These are phyloP conservation scores for Irpex lacteus DNA, from an alignment of 1,284 basidiomycete species.

Conservation along the genomic window DNA sequence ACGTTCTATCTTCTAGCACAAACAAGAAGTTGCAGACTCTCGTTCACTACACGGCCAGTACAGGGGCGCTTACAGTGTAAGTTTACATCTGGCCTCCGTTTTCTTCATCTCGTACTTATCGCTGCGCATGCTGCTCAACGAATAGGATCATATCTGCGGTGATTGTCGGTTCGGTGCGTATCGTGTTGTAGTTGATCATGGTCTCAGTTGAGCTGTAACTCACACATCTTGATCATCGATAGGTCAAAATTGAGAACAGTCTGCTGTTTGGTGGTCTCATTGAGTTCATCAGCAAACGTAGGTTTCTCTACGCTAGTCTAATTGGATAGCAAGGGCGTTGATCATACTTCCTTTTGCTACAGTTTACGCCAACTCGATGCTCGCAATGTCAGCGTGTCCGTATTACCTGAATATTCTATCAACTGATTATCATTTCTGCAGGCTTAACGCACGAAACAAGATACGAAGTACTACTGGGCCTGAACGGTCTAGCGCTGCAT, in stretches of 20 bases:
- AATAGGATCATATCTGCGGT: neutral
- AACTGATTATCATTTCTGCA: neutral
- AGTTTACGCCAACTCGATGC: constrained; percentile 11
- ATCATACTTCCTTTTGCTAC: neutral
- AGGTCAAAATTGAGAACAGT: neutral
- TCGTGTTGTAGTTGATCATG: neutral
- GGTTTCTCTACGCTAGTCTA: neutral
- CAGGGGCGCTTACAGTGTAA: constrained; percentile 9
- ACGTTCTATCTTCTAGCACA: neutral
- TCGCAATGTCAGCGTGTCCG: constrained; percentile 3
- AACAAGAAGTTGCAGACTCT: constrained; percentile 1
- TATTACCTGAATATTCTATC: neutral
- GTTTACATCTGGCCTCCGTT: neutral
- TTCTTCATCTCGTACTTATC: neutral
- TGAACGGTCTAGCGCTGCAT: neutral
- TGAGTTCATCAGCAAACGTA: constrained; percentile 11
- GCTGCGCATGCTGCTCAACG: neutral
- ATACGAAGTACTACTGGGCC: neutral
- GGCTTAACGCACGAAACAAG: neutral
- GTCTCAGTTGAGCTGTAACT: neutral
- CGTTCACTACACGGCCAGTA: constrained; percentile 8
- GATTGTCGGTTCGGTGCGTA: neutral
- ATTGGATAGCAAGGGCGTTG: neutral
- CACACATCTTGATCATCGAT: neutral
- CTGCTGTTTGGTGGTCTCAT: constrained; percentile 9